Conservation (phyloP, 176 grass and related monocot genomes). For the Leersia perrieri region DNA sequence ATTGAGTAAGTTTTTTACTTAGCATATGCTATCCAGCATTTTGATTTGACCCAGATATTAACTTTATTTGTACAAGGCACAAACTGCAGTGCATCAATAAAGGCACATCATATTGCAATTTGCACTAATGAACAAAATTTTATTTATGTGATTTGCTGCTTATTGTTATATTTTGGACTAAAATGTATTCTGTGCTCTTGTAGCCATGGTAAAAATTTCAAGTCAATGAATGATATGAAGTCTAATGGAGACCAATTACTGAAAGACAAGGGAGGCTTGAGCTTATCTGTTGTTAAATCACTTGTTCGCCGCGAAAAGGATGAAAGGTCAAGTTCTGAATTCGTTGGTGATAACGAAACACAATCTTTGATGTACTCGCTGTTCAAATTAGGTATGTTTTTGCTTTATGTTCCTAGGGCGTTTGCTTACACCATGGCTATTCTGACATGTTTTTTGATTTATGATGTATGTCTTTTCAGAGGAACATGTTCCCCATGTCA, state of each 20-base stretch:
- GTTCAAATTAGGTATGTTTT: constrained; percentile 71
- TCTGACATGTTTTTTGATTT: constrained; percentile 26
- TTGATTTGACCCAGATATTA: background rate
- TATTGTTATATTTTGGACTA: background rate
- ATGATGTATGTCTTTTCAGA: constrained; percentile 58
- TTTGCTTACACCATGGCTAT: background rate
- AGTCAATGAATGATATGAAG: constrained; percentile 73
- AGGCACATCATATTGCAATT: constrained; percentile 8
- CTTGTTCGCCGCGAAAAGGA: constrained; percentile 89
- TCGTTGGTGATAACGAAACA: constrained; percentile 68
- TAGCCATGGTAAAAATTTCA: constrained; percentile 67
- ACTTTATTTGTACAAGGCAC: background rate
- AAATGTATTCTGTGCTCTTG: background rate
- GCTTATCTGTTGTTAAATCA: constrained; percentile 87
- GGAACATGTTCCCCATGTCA: constrained; percentile 34
- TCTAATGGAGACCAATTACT: constrained; percentile 51
- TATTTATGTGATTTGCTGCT: background rate
- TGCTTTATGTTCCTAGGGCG: background rate
- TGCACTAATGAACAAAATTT: background rate
- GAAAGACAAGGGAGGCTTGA: constrained; percentile 85
- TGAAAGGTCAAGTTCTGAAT: constrained; percentile 55
- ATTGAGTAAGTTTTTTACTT: constrained; percentile 67
- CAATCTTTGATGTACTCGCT: constrained; percentile 61
- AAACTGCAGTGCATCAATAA: background rate
- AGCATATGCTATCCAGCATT: background rate